Evolutionary conservation across 2,329 filamentous ascomycete genomes (phyloP).

Genomic region (Lasiodiplodia theobromae): DNA sequence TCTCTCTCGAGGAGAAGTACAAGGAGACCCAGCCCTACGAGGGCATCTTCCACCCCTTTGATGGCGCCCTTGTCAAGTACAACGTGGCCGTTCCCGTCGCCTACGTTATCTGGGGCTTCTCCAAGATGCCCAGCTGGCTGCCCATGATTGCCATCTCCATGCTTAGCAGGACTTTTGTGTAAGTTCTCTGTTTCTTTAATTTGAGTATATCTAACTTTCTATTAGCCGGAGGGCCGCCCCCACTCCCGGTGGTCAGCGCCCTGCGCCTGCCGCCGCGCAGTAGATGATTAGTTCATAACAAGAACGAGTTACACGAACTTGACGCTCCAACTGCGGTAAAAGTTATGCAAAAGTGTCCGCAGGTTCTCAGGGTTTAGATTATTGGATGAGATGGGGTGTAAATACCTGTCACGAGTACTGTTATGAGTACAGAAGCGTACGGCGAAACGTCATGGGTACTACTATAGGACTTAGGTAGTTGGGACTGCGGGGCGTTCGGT

Average conservation of each 20-base stretch:
- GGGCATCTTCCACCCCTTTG: slow-evolving; percentile 78
- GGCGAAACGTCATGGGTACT: slow-evolving; percentile 28
- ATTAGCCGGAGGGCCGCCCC: slow-evolving; percentile 17
- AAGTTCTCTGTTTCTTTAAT: slow-evolving; percentile 49
- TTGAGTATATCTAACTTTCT: background rate
- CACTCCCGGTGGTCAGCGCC: slow-evolving; percentile 10
- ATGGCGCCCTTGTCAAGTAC: slow-evolving; percentile 70
- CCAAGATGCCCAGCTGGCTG: slow-evolving; percentile 70
- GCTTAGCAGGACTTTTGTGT: slow-evolving; percentile 78
- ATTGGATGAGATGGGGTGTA: slow-evolving; percentile 21
- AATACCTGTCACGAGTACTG: slow-evolving; percentile 28
- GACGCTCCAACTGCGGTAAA: slow-evolving; percentile 2
- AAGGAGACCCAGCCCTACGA: slow-evolving; percentile 62
- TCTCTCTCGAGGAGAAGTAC: slow-evolving; percentile 67
- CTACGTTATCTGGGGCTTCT: slow-evolving; percentile 70
- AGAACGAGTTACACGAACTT: slow-evolving; percentile 1
- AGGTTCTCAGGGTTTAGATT: slow-evolving; percentile 9
- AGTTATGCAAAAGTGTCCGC: background rate
- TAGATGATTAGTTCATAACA: background rate
- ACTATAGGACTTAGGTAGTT: slow-evolving; percentile 25
- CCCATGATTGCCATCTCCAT: slow-evolving; percentile 81
- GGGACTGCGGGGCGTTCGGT: slow-evolving; percentile 24
- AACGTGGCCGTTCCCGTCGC: slow-evolving; percentile 69
- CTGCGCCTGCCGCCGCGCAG: slow-evolving; percentile 26
- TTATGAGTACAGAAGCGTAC: slow-evolving; percentile 28